A percentile compares a stretch with the other conserved stretches of the same genome.
These are phyloP conservation scores for Papiliotrema laurentii DNA, from an alignment of 1,284 basidiomycete genomes.

Conservation along the genomic window DNA sequence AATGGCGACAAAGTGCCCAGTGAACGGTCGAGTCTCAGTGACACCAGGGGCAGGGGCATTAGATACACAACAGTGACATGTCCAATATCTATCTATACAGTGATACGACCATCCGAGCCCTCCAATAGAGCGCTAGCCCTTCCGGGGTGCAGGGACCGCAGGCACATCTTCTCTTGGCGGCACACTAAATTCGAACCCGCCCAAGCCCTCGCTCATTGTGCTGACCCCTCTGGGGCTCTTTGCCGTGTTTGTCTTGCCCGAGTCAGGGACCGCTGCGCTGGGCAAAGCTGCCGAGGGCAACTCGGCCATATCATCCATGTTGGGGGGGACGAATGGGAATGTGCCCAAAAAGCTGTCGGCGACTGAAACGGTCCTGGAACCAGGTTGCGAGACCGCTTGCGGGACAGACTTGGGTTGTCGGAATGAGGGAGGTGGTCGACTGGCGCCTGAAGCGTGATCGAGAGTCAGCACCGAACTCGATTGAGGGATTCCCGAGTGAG, in stretches of 20 bases:
- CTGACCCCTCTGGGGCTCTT: slow-evolving; percentile 23
- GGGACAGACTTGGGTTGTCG: not conserved
- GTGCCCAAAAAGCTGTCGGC: slow-evolving; percentile 41
- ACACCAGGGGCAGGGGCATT: too few relatives aligned
- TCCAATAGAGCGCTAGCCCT: too few relatives aligned
- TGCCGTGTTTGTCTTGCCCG: not conserved
- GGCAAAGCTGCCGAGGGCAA: slow-evolving; percentile 18
- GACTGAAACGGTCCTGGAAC: slow-evolving; percentile 26
- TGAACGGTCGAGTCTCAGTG: too few relatives aligned
- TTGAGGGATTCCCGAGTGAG: slow-evolving; percentile 15
- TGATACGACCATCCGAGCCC: too few relatives aligned
- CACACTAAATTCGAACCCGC: slow-evolving; percentile 41
- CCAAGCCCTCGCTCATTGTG: slow-evolving; percentile 33
- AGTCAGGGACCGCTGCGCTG: slow-evolving; percentile 1
- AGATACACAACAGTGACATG: too few relatives aligned
- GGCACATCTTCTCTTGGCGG: not conserved
- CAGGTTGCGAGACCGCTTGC: slow-evolving; percentile 5
- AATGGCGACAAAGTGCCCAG: too few relatives aligned
- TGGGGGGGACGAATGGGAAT: slow-evolving; percentile 44
- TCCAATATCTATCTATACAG: too few relatives aligned
- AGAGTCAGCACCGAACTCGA: slow-evolving; percentile 25
- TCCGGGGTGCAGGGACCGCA: too few relatives aligned
- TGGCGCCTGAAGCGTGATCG: slow-evolving; percentile 13
- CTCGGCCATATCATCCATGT: slow-evolving; percentile 25
- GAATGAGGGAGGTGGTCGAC: slow-evolving; percentile 14